Conservation (phyloP, 1,139 yeast genomes). For the Diutina siamensis region DNA sequence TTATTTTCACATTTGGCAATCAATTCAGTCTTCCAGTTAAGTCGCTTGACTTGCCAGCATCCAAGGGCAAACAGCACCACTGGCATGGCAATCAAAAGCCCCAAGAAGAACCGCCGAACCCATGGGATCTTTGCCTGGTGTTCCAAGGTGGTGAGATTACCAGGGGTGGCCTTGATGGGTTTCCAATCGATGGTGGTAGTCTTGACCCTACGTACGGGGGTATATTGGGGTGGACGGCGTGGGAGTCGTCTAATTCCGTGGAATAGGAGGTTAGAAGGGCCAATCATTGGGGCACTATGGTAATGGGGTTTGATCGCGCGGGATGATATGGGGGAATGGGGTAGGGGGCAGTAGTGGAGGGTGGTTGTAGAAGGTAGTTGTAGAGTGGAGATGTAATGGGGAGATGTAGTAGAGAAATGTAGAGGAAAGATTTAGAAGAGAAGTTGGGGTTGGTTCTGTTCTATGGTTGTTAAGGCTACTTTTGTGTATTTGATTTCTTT, state of each 20-base stretch:
- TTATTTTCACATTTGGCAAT: conserved; percentile 77
- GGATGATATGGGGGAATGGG: too few species aligned
- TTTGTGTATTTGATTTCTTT: too few species aligned
- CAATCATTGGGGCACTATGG: neutral
- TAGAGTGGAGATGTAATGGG: too few species aligned
- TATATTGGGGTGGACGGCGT: neutral
- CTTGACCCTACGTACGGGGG: conserved; percentile 23
- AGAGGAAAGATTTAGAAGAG: too few species aligned
- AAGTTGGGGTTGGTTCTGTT: too few species aligned
- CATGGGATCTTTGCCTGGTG: conserved; percentile 26
- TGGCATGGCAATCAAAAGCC: conserved; percentile 74
- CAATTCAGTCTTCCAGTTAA: conserved; percentile 81
- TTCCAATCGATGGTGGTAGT: conserved; percentile 81
- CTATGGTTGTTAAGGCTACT: too few species aligned
- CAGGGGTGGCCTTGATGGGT: conserved; percentile 49
- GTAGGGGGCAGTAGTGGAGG: too few species aligned
- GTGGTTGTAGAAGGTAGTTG: too few species aligned
- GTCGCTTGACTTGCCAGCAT: conserved; percentile 83
- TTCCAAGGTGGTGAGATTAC: conserved; percentile 30
- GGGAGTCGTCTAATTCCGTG: neutral
- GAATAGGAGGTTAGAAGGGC: neutral
- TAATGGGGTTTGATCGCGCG: neutral
- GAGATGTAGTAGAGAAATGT: too few species aligned
- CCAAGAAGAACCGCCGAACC: conserved; percentile 40
- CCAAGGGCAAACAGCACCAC: conserved; percentile 77